Conservation (phyloP, 2,329 filamentous ascomycete genomes). For the Calonectria fujianensis region DNA sequence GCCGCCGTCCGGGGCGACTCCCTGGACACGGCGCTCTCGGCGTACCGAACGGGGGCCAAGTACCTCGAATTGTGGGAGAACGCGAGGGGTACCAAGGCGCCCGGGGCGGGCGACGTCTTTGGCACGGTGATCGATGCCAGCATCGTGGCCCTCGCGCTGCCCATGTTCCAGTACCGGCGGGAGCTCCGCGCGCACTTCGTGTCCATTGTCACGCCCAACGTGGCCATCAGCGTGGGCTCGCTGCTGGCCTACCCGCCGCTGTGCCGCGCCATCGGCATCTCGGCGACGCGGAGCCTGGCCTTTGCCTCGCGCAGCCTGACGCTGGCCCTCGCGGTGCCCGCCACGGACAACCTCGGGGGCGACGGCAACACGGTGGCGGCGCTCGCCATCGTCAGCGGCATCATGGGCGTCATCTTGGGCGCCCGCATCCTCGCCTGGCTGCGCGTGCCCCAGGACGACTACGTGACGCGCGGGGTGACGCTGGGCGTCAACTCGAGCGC, state of each 20-base stretch:
- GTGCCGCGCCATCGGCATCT: conserved; percentile 74
- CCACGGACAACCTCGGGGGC: conserved; percentile 73
- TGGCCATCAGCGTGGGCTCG: conserved; percentile 70
- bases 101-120: conserved; percentile 76
- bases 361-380: conserved; percentile 74
- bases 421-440: conserved; percentile 68
- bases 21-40: conserved; percentile 64
- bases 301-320: conserved; percentile 75
- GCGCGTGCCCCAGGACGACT: conserved; percentile 76
- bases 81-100: conserved; percentile 53
- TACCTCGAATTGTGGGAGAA: conserved; percentile 72
- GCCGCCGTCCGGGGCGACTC: conserved; percentile 65
- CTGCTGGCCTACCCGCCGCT: conserved; percentile 75
- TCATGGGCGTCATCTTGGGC: conserved; percentile 75
- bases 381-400: conserved; percentile 75
- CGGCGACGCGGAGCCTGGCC: conserved; percentile 69
- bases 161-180: conserved; percentile 76
- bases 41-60: conserved; percentile 71
- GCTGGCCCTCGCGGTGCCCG: conserved; percentile 75
- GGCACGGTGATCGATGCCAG: conserved; percentile 73
- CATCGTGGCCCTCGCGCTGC: conserved; percentile 75
- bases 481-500: conserved; percentile 77
- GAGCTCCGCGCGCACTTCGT: conserved; percentile 73
- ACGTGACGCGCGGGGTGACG: conserved; percentile 77
- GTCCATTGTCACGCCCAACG: conserved; percentile 72